These are phyloP conservation scores for Aspergillus thermomutatus DNA, from an alignment of 2,329 filamentous ascomycete genomes.

Conservation along the genomic window DNA sequence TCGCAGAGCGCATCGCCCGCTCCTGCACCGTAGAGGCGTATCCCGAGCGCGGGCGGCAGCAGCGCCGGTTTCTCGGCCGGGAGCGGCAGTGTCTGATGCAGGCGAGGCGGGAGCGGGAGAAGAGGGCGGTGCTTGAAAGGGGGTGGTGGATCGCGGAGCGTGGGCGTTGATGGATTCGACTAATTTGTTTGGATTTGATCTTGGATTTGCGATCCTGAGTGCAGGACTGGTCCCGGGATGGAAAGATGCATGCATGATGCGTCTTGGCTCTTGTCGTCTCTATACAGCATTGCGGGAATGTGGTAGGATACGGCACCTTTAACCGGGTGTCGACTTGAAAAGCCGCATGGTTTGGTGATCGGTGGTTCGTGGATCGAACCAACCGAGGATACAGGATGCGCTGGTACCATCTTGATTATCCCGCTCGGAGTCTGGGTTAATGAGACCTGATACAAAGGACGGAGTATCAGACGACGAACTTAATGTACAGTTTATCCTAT, in stretches of 20 bases:
- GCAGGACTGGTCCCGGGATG: rapidly evolving
- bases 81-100: not conserved
- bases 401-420: not conserved
- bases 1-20: constrained; percentile 3
- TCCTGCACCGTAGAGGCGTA: not conserved
- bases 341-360: not conserved
- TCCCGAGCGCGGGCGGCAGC: not conserved
- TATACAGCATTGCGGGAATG: too few species aligned
- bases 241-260: not conserved
- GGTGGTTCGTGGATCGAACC: not conserved
- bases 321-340: not conserved
- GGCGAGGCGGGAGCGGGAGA: not conserved
- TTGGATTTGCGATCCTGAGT: too few species aligned
- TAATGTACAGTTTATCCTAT: not conserved
- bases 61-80: not conserved
- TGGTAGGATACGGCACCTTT: too few species aligned
- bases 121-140: not conserved
- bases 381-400: not conserved
- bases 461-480: not conserved
- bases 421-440: not conserved
- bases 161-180: not conserved
- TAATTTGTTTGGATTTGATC: not conserved
- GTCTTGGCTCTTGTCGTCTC: too few species aligned
- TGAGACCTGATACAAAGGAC: not conserved
- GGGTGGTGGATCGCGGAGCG: not conserved